Conservation (phyloP, 1,139 yeast genomes). For the Scheffersomyces cryptocercus region DNA sequence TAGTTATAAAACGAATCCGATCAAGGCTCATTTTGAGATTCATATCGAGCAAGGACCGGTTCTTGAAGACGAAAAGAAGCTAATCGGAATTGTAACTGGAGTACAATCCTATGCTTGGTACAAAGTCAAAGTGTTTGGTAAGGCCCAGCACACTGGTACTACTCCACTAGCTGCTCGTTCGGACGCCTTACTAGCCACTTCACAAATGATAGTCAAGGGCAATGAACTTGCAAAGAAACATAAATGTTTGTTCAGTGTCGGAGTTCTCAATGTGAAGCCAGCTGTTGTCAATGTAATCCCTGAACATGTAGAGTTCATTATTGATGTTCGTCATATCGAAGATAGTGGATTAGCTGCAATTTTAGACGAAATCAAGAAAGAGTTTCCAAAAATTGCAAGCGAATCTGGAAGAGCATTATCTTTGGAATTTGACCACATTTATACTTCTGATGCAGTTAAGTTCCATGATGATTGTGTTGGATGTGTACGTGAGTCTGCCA, state of each 20-base stretch:
- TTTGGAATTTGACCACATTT: conserved; percentile 41
- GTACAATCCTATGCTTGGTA: conserved; percentile 71
- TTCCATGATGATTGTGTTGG: conserved; percentile 52
- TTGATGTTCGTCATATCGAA: conserved; percentile 57
- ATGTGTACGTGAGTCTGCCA: conserved; percentile 54
- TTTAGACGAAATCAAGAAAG: conserved; percentile 36
- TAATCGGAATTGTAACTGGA: conserved; percentile 66
- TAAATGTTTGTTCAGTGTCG: conserved; percentile 60
- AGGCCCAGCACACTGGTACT: conserved; percentile 73
- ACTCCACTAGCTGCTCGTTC: conserved; percentile 66
- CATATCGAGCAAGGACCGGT: conserved; percentile 81
- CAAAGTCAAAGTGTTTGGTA: conserved; percentile 54
- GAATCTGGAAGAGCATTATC: conserved; percentile 19
- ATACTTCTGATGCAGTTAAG: conserved; percentile 55
- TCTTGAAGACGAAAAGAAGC: conserved; percentile 53
- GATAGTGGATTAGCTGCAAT: conserved; percentile 47
- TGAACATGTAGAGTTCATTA: conserved; percentile 54
- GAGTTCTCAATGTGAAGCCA: conserved; percentile 57
- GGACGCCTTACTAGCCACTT: conserved; percentile 62
- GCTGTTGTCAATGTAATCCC: conserved; percentile 70
- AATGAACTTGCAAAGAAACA: conserved; percentile 55
- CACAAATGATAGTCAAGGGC: conserved; percentile 56
- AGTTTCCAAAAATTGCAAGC: conserved; percentile 36
- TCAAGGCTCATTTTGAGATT: conserved; percentile 70
- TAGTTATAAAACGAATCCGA: conserved; percentile 50